phyloP scores from a whole-genome alignment of 352 stramenopile genomes.

The Globisporangium barbulae region DNA sequence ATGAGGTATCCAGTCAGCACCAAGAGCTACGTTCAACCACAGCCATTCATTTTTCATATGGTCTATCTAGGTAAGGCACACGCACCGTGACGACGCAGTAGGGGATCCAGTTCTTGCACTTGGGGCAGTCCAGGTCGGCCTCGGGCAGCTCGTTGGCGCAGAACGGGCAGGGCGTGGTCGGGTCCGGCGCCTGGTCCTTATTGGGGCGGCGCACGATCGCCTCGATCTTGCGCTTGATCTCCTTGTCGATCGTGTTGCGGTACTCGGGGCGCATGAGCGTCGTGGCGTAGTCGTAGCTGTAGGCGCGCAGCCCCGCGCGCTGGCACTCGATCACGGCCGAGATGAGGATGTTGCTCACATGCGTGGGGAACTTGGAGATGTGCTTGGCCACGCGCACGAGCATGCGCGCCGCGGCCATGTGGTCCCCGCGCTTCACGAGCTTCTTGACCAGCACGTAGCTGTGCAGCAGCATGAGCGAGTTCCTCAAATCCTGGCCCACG shows the following conservation, averaged over 20 bases:
- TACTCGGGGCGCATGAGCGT: constrained; percentile 91
- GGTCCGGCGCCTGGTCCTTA: constrained; percentile 78
- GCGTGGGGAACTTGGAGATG: constrained; percentile 91
- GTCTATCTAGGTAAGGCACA: constrained; percentile 7
- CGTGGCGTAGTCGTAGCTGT: constrained; percentile 91
- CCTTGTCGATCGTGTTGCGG: constrained; percentile 83
- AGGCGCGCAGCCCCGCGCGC: constrained; percentile 84
- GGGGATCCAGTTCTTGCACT: constrained; percentile 91
- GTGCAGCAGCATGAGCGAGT: constrained; percentile 89
- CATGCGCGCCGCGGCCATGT: constrained; percentile 84
- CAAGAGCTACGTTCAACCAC: neutral
- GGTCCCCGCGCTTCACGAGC: constrained; percentile 85
- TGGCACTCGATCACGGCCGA: constrained; percentile 94
- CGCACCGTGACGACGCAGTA: constrained; percentile 90
- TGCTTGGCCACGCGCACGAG: constrained; percentile 88
- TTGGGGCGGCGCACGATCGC: constrained; percentile 91
- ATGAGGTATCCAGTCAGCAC: neutral
- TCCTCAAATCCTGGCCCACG: constrained; percentile 85
- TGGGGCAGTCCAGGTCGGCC: constrained; percentile 88
- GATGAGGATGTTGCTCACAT: constrained; percentile 91
- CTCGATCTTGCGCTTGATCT: constrained; percentile 94
- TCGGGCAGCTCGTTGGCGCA: constrained; percentile 72
- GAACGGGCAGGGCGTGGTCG: constrained; percentile 81
- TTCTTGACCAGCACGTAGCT: constrained; percentile 94
- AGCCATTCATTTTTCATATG: neutral